Evolutionary conservation across 148 eudicot genomes (phyloP), one percentile per base, ranked within the genome.

Genomic region (Rhododendron vialii): DNA sequence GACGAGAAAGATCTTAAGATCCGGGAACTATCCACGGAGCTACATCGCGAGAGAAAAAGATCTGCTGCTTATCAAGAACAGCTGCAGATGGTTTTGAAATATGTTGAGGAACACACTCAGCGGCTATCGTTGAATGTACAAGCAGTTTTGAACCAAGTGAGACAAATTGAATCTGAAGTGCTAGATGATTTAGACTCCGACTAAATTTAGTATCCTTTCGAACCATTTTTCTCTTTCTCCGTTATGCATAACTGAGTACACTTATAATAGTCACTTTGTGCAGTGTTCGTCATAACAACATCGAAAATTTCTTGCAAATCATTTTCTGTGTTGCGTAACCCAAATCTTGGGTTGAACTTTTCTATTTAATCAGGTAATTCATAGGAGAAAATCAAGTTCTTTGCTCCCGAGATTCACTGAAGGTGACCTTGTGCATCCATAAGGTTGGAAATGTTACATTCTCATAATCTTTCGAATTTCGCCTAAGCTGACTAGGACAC

Each of bases 1-100:
- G 79, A 83, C 22, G 79, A 83, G 45, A 83, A 83, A 48, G 85
- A 69, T 83, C 85, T 83, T 17, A 71, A 83, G 61, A 83, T 83
- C 26, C 28, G 79, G 61, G 78, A 69, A 43, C 79, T 83, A 69
- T 83, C 61, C 28, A 71, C 78, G 0, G 78, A 67, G 78, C 28
- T 83, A 47, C 78, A 71, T 47, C 78, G 79, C 1, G 78, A 69
- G 78, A 45, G 61, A 83, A 83, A 48, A 71, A 83, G 78, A 55
- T 84, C 85, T 48, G 63, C 85, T 9, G 63, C 63, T 47, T 48
- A 84, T 33, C 78, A 84, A 84, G 85, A 18, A 71, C 85, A 71
- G 65, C 59, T 84, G 48, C 43, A 71, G 47, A 84, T 45, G 79
- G 7, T 84, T 69, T 71, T 84, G 85, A 71, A 84, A 61, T 84